phyloP scores from a whole-genome alignment of 768 basidiomycete species.

The Podaxis mareebaensis region DNA sequence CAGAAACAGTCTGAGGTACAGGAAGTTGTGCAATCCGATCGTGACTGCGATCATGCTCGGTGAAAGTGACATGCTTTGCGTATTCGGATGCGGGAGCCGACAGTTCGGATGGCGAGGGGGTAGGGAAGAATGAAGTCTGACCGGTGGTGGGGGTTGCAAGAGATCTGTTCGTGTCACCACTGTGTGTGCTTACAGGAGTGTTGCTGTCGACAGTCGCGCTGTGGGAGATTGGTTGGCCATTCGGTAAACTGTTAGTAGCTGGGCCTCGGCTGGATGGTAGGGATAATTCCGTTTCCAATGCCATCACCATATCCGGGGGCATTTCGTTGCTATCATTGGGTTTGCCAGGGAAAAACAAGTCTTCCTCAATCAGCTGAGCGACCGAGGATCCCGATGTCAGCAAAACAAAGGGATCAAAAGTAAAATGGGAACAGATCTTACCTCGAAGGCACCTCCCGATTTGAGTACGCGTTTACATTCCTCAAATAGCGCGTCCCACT shows the following conservation, averaged over 20 bases:
- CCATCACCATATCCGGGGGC: slow-evolving; percentile 19
- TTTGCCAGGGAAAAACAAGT: slow-evolving; percentile 70
- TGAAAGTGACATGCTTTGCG: background rate
- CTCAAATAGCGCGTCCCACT: slow-evolving; percentile 73
- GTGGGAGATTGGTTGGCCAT: background rate
- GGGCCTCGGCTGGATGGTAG: background rate
- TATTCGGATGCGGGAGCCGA: background rate
- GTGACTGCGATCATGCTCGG: background rate
- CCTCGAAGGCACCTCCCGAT: slow-evolving; percentile 73
- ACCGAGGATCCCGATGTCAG: background rate
- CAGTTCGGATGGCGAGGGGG: background rate
- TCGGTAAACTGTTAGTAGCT: slow-evolving; percentile 2
- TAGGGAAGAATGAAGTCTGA: background rate
- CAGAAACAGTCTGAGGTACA: background rate
- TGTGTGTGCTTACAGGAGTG: no score
- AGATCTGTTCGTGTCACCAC: background rate
- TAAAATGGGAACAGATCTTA: slow-evolving; percentile 24
- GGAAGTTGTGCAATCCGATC: background rate
- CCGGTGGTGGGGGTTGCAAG: background rate
- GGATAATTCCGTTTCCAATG: background rate
- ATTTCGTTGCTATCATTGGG: slow-evolving; percentile 33
- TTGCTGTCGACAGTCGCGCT: background rate
- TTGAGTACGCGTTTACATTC: slow-evolving; percentile 74
- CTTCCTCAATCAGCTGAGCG: slow-evolving; percentile 68
- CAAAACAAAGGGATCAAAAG: background rate